Base-by-base conservation (phyloP, 352 stramenopile genomes). In the Pythium rhizo-oryzae region DNA sequence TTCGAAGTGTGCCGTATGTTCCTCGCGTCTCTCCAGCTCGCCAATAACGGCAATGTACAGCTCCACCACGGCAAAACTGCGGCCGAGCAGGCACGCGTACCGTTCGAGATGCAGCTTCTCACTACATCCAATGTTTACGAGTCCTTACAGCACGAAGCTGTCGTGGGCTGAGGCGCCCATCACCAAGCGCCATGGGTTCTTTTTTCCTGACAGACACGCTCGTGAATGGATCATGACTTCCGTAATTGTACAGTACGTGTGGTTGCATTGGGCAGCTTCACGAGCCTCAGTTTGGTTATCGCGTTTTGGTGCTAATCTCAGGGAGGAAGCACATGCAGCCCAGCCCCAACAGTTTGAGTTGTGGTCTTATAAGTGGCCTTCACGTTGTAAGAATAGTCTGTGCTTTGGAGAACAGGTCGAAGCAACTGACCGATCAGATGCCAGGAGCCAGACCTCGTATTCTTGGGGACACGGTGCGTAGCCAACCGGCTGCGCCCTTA, bases 1-100 rank as follows among this genome's bases (percentile, higher is more conserved):
- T 94, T 83, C 54, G 81, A 98, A 60, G 89, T 98, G 2, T 96
- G 88, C 69, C 91, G 92, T 1, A 79, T 95, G 67, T 98, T 98
- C 68, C 77, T 98, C 47, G 90, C 92, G 18, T 96, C 89, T 13
- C 71, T 98, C 52, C 92, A 98, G 79, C 84, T 98, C 21, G 91
- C 91, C 19, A 97, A 97, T 73, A 96, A 79, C 52, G 91, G 91
- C 8, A 97, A 96, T 69, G 85, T 97, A 23, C 75, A 84, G 44
- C 78, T 97, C 30, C 75, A 87, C 21, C 90, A 97, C 61, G 87
- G 73, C 35, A 76, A 82, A 37, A 93, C 77, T 7, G 80, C 80
- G 11, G 70, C 76, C 7, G 82, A 95, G 13, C 82, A 91, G 53
- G 69, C 37, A 7, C 67, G 63, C 15, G 76, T 90, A 65, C 85